These are phyloP conservation scores for Smallanthus sonchifolius DNA, from an alignment of 129 eudicot species.

Conservation along the genomic window DNA sequence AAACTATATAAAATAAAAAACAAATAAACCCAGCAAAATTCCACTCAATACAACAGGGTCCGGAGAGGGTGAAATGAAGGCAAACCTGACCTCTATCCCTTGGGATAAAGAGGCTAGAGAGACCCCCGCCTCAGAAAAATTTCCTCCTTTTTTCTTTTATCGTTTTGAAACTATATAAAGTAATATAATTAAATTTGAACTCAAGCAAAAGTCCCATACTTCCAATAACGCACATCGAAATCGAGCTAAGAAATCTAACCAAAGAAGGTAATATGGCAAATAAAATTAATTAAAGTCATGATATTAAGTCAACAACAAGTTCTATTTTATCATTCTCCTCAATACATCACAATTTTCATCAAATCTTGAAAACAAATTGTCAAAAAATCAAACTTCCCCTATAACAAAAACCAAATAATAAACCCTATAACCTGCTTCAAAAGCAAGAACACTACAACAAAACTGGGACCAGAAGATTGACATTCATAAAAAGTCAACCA, in stretches of 20 bases:
- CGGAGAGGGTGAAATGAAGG: too few relatives aligned
- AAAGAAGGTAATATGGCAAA: background rate
- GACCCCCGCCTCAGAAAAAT: too few relatives aligned
- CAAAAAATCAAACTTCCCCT: constrained; percentile 5
- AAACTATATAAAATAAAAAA: background rate
- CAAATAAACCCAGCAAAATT: too few relatives aligned
- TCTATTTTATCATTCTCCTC: background rate
- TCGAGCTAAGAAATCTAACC: background rate
- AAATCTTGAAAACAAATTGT: background rate
- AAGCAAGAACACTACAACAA: constrained; percentile 11
- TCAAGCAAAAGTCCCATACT: background rate
- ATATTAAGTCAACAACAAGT: background rate
- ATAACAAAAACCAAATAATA: background rate
- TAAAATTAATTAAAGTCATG: background rate
- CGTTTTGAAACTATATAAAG: background rate
- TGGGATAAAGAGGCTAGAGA: too few relatives aligned
- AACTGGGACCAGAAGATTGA: background rate
- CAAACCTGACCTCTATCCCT: too few relatives aligned
- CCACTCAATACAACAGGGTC: too few relatives aligned
- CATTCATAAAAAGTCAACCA: background rate
- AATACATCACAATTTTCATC: constrained; percentile 1
- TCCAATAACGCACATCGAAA: constrained; percentile 21
- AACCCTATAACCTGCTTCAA: constrained; percentile 7
- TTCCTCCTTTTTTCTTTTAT: too few relatives aligned
- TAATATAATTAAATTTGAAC: background rate